Evolutionary conservation across 2,329 filamentous ascomycete genomes (phyloP), one percentile per base, ranked within the genome.

Genomic region (Verticillium albo-atrum): DNA sequence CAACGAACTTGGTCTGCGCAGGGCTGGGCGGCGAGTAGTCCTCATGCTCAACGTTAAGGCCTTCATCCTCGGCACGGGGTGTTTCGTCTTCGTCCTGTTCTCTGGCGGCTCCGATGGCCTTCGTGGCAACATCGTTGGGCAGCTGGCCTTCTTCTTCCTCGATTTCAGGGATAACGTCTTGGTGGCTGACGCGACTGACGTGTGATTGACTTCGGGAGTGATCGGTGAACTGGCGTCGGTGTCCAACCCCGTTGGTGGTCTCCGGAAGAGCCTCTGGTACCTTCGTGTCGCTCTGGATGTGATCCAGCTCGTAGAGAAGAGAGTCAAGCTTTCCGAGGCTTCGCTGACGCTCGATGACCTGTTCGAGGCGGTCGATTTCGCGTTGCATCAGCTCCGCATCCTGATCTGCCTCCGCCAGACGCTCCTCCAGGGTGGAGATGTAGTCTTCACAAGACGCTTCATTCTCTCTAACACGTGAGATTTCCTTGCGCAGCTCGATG

Each of bases 341-440:
- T 61, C 95, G 86, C 74, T 99, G 95, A 55, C 96, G 90, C 74
- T 98, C 94, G 56, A 99, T 87, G 7, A 99, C 92, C 73, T 97
- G 91, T 74, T 98, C 95, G 14, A 99, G 81, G 34, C 94, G 87
- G 68, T 97, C 91, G 63, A 99, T 91, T 70, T 99, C 95, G 35
- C 94, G 91, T 72, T 97, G 92, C 94, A 99, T 97, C 62, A 97
- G 79, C 72, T 98, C 95, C 64, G 91, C 87, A 71, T 99, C 95
- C 73, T 98, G 94, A 68, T 99, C 95, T 2, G 94, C 89, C 74
- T 99, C 95, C 1, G 95, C 95, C 9, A 99, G 83, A 25, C 94
- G 89, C 76, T 98, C 95, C 72, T 99, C 95, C 12, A 99, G 79
- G 0, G 93, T 98, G 1, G 94, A 96, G 57, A 99, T 98, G 73